Percentiles rank a stretch among this genome's conserved stretches.
phyloP scores from a whole-genome alignment of 1,139 yeast genomes.

The Candida tetrigidarum region DNA sequence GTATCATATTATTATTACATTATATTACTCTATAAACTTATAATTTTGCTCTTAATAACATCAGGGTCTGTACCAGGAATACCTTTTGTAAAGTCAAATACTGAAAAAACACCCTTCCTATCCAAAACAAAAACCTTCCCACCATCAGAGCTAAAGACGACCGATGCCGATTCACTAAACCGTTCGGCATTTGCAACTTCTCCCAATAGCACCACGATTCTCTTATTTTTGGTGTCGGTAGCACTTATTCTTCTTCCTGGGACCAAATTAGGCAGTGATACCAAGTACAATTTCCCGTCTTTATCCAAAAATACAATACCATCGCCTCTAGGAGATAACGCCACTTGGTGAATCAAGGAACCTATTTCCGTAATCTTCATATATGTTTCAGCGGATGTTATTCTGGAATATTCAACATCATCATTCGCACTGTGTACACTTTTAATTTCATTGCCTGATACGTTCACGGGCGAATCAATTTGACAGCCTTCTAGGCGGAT shows the following conservation, averaged over 20 bases:
- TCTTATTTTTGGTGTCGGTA: conserved; percentile 28
- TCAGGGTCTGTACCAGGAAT: conserved; percentile 74
- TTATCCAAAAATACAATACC: conserved; percentile 81
- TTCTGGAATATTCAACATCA: conserved; percentile 24
- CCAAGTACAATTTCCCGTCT: conserved; percentile 73
- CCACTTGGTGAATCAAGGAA: conserved; percentile 69
- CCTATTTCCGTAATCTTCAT: conserved; percentile 80
- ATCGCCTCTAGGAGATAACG: conserved; percentile 85
- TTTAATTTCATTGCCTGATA: conserved; percentile 20
- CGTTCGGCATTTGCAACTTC: conserved; percentile 78
- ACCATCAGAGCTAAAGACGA: conserved; percentile 79
- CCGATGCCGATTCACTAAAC: conserved; percentile 71
- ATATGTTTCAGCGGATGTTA: conserved; percentile 37
- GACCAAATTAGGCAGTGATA: conserved; percentile 62
- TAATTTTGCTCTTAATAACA: conserved; percentile 73
- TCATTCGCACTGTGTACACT: conserved; percentile 25
- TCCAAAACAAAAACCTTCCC: conserved; percentile 78
- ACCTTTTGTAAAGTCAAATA: conserved; percentile 90
- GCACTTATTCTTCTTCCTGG: conserved; percentile 30
- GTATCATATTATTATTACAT: not conserved
- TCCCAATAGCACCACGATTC: conserved; percentile 71
- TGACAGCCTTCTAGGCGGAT: conserved; percentile 40
- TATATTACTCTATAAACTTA: conserved; percentile 27
- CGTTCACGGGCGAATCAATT: conserved; percentile 27
- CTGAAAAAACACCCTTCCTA: conserved; percentile 75